Conservation (phyloP, 2,329 filamentous ascomycete genomes). For the Botrytis fragariae region DNA sequence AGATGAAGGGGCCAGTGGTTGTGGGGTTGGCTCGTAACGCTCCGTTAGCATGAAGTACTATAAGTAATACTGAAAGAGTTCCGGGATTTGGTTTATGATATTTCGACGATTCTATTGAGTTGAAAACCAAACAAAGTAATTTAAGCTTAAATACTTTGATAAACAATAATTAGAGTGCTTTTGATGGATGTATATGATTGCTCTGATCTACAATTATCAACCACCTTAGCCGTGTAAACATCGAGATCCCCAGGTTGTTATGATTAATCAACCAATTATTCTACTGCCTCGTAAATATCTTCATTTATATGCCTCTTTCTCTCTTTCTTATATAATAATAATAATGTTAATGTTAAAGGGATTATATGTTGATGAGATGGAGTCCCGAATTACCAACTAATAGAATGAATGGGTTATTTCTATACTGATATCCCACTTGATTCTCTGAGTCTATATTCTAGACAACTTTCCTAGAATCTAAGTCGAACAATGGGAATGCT, state of each 20-base stretch:
- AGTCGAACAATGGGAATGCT: background rate
- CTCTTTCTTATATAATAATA: background rate
- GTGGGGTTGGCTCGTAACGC: background rate
- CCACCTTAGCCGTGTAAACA: background rate
- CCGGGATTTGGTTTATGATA: background rate
- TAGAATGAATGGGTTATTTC: background rate
- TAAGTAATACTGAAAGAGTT: background rate
- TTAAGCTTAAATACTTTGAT: background rate
- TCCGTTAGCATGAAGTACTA: background rate
- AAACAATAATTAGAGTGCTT: background rate
- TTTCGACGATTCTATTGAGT: background rate
- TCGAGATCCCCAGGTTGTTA: background rate
- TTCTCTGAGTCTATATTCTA: background rate
- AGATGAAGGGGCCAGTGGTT: background rate
- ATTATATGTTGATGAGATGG: background rate
- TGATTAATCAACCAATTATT: background rate
- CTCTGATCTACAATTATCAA: background rate
- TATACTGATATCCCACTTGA: background rate
- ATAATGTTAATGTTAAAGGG: fast-evolving
- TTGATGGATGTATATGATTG: background rate
- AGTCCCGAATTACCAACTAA: background rate
- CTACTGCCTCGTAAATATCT: background rate
- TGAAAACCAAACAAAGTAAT: background rate
- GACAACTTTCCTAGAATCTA: background rate
- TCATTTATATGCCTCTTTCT: background rate